Percentiles rank a stretch among this genome's conserved stretches.
These are phyloP conservation scores for Ustilago bromivora DNA, from an alignment of 1,284 basidiomycete species.

Conservation along the genomic window DNA sequence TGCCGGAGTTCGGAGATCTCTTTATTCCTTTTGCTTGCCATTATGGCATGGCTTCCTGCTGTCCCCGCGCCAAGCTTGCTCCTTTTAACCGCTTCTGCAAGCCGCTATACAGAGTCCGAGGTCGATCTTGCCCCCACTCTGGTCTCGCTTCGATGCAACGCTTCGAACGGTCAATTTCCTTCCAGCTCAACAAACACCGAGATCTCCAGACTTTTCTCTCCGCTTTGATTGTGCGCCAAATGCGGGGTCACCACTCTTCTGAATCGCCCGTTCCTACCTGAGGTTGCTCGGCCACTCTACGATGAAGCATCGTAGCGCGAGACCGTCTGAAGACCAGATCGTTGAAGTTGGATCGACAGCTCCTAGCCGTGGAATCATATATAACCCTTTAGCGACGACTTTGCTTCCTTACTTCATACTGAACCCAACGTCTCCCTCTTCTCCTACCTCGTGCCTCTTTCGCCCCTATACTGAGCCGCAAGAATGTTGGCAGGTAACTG, in stretches of 20 bases:
- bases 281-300: not conserved
- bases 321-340: not conserved
- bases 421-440: not conserved
- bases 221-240: conserved; percentile 2
- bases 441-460: not conserved
- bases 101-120: not conserved
- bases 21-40: not conserved
- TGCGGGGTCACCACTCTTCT: conserved; percentile 29
- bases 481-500: conserved; percentile 33
- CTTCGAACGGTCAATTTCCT: conserved; percentile 8
- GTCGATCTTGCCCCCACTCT: conserved; percentile 1
- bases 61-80: not conserved
- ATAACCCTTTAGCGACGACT: not conserved
- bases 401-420: not conserved
- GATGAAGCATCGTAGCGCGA: not conserved
- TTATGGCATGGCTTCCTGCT: not conserved
- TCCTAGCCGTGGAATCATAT: not conserved
- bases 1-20: conserved; percentile 31
- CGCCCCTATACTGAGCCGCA: not conserved
- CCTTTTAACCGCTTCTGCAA: not conserved
- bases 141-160: not conserved
- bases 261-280: not conserved
- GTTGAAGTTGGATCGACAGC: not conserved
- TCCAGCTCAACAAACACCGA: conserved; percentile 12
- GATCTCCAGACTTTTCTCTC: not conserved